Evolutionary conservation across 805 yeast genomes (phyloP), one percentile per base, ranked within the genome.

Genomic region (Suhomyces vadensis): DNA sequence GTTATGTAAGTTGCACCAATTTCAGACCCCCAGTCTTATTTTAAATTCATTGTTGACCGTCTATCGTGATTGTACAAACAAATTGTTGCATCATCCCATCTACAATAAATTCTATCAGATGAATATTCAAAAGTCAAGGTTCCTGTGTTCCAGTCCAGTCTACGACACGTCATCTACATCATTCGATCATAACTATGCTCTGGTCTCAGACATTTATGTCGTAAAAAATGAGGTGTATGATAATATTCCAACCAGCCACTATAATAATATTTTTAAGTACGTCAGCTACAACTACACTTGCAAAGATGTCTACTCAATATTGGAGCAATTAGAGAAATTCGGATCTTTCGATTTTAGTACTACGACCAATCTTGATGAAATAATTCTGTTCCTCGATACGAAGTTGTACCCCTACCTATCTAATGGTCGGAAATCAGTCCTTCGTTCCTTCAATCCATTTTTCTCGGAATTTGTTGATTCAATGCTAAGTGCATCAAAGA

Each of bases 41-140:
- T 31, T 51, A 22, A 42, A 33, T 22, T 41, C 41, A 25, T 13
- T 52, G 24, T 29, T 45, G 19, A 35, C 19, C 4, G 6, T 27
- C 11, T 55, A 50, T 29, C 41, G 50, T n/a, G n/a, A 22, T 11
- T 43, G 52, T 23, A 35, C 49, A 2, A 17, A 22, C 6, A 33
- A 37, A 20, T 25, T 53, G 7, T 16, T 46, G 9, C 33, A 39
- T 5, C 46, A 51, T 21, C 44, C 47, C 7, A 21, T 25, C 7
- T 39, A 38, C 23, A 29, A 41, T 23, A 23, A 20, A 13, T 37
- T 46, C 11, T 37, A 36, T 23, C 19, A 16, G 17, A 23, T 42
- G 19, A 43, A 47, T n/a, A 21, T 43, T 19, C 25, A 27, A 17
- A 35, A 38, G 10, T 46, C 46, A 5, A 14, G 27, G 24, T 43